Evolutionary conservation across 441 rosid species (phyloP).

Genomic region (Erodium moschatum): DNA sequence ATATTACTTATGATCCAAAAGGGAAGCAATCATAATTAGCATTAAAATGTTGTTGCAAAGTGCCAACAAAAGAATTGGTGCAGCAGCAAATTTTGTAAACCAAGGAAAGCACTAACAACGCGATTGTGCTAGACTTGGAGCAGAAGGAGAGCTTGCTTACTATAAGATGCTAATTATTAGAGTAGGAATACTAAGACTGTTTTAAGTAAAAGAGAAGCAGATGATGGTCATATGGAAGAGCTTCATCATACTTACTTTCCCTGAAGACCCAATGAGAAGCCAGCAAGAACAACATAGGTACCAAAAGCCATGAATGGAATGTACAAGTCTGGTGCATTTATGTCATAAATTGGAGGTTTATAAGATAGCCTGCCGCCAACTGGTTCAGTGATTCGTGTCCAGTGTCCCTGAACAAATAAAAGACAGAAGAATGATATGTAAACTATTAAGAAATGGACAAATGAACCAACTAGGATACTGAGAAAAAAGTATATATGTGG

Average conservation of each 20-base stretch:
- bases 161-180: not conserved
- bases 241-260: constrained; percentile 55
- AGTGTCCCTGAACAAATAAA: constrained; percentile 60
- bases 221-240: not conserved
- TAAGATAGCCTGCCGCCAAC: constrained; percentile 94
- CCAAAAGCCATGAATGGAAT: constrained; percentile 95
- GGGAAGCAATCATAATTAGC: not conserved
- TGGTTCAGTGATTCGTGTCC: constrained; percentile 89
- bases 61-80: not conserved
- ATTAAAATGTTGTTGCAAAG: not conserved
- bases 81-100: constrained; percentile 6
- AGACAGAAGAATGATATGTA: constrained; percentile 17
- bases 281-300: constrained; percentile 84
- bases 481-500: not conserved
- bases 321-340: constrained; percentile 90
- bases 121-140: not conserved
- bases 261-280: constrained; percentile 66
- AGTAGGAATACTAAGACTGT: not conserved
- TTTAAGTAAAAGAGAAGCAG: not conserved
- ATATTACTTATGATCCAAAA: not conserved
- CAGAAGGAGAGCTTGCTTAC: not conserved
- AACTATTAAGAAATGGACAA: constrained; percentile 5
- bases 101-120: not conserved
- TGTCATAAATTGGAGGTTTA: constrained; percentile 79
- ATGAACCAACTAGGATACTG: constrained; percentile 2